Evolutionary conservation across 768 basidiomycete genomes (phyloP).

Genomic region (Termitomyces sp.): DNA sequence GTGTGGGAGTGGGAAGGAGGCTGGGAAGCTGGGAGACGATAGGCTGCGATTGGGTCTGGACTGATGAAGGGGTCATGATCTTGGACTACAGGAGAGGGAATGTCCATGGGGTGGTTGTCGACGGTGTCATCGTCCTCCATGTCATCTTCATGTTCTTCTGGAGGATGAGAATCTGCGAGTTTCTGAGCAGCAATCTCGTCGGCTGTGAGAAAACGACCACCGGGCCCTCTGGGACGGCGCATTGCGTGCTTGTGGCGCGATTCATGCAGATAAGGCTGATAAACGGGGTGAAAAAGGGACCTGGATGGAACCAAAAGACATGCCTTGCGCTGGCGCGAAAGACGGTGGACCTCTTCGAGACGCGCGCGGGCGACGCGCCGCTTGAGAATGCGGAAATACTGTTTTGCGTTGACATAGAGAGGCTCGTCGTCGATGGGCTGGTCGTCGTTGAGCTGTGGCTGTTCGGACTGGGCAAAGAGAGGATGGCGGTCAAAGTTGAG

Average conservation of each 20-base stretch:
- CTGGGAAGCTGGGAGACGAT: conserved; percentile 13
- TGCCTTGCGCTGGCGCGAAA: conserved; percentile 92
- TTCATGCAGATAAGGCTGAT: conserved; percentile 94
- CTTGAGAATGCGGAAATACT: conserved; percentile 98
- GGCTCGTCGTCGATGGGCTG: conserved; percentile 85
- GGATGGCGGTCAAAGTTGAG: conserved; percentile 26
- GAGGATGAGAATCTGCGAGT: conserved; percentile 22
- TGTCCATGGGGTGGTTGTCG: conserved; percentile 4
- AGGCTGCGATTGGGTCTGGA: conserved; percentile 20
- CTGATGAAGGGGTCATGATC: conserved; percentile 18
- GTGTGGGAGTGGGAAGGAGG: conserved; percentile 2
- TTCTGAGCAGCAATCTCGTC: conserved; percentile 90
- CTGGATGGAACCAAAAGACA: conserved; percentile 6
- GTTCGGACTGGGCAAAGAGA: conserved; percentile 16
- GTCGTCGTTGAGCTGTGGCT: conserved; percentile 14
- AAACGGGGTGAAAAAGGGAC: neutral
- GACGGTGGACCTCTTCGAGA: conserved; percentile 88
- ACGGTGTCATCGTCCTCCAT: conserved; percentile 37
- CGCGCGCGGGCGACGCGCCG: conserved; percentile 85
- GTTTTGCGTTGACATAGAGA: conserved; percentile 98
- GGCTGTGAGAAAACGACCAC: conserved; percentile 95
- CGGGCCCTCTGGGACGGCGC: conserved; percentile 93
- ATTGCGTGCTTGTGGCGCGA: conserved; percentile 98
- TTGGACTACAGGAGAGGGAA: conserved; percentile 13
- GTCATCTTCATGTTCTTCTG: conserved; percentile 16